Evolutionary conservation across 2,329 filamentous ascomycete genomes (phyloP), one percentile per base, ranked within the genome.

Genomic region (Apiospora phragmitis): DNA sequence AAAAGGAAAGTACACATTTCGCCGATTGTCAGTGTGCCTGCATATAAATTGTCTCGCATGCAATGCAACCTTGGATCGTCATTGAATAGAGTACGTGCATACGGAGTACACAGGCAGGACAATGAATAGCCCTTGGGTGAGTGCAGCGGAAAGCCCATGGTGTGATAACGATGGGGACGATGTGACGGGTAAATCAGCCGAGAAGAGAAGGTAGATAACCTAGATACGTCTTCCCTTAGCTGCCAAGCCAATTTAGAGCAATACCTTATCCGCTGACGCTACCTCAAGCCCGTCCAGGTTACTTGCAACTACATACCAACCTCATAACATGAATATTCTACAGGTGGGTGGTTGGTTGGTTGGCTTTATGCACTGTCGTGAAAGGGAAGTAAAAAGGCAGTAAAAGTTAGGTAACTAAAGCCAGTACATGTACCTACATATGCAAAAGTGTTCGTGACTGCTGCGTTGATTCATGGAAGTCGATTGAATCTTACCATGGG

Each of bases 131-230:
- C 43, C 43, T 29, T 51, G 47, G 47, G 47, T 24, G n/a, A 51
- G 47, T 51, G 7, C 49, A 55, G 26, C 4, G 14, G 21, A 24
- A 24, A 49, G 45, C 21, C 18, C 5, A 49, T 49, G 14, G 45
- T n/a, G 26, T 59, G 29, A 59, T 35, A 59, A 12, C 26, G 24
- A 7, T 4, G 6, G 18, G 51, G 18, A 3, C 16, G 51, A 21
- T 32, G 29, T 14, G 29, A 70, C 71, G 71, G 55, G 71, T 65
- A 71, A 70, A 75, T 73, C 73, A 73, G 72, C 74, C 73, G 72
- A 73, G 72, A 75, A 73, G 26, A 75, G 74, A 75, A 75, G 74
- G 74, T 75, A 72, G 21, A 73, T 8, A 11, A 41, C 9, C 38
- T 8, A 41, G 49, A 62, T n/a, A n/a, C 8, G 32, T 8, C 21